Evolutionary conservation across 345 rosid species (phyloP).

Genomic region (Salix arbutifolia): DNA sequence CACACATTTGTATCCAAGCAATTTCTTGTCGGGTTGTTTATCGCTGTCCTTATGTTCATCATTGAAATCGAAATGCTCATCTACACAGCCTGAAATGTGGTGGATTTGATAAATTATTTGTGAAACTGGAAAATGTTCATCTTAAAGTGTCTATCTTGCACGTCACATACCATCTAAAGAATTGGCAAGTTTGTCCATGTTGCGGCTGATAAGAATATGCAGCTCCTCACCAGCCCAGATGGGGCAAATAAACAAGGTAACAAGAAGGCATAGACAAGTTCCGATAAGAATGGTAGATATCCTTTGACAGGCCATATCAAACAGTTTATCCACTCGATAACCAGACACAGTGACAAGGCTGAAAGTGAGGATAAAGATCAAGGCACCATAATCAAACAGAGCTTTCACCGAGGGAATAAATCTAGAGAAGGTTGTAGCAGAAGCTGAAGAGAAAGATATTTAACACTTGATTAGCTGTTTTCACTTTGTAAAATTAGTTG

Average conservation of each 20-base stretch:
- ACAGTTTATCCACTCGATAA: slow-evolving; percentile 29
- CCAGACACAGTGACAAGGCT: slow-evolving; percentile 39
- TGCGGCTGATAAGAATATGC: slow-evolving; percentile 15
- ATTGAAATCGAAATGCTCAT: slow-evolving; percentile 22
- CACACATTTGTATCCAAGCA: slow-evolving; percentile 41
- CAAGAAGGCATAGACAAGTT: slow-evolving; percentile 32
- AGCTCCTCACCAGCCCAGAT: slow-evolving; percentile 44
- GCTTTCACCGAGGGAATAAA: slow-evolving; percentile 35
- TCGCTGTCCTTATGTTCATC: slow-evolving; percentile 9
- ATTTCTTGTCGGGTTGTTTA: slow-evolving; percentile 19
- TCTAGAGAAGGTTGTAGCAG: slow-evolving; percentile 40
- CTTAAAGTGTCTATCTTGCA: not conserved
- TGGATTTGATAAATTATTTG: not conserved
- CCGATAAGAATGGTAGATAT: slow-evolving; percentile 37
- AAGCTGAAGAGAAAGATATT: slow-evolving; percentile 18
- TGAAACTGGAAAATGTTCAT: not conserved
- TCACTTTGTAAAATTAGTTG: not conserved
- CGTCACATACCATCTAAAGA: slow-evolving; percentile 35
- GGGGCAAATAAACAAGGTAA: slow-evolving; percentile 36
- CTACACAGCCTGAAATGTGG: slow-evolving; percentile 34
- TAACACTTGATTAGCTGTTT: not conserved
- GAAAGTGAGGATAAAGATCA: slow-evolving; percentile 50
- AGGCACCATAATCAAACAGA: slow-evolving; percentile 38
- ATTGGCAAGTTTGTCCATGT: slow-evolving; percentile 40
- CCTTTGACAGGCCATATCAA: slow-evolving; percentile 35